phyloP scores from a whole-genome alignment of 306 rosid species.

The Vicia faba region DNA sequence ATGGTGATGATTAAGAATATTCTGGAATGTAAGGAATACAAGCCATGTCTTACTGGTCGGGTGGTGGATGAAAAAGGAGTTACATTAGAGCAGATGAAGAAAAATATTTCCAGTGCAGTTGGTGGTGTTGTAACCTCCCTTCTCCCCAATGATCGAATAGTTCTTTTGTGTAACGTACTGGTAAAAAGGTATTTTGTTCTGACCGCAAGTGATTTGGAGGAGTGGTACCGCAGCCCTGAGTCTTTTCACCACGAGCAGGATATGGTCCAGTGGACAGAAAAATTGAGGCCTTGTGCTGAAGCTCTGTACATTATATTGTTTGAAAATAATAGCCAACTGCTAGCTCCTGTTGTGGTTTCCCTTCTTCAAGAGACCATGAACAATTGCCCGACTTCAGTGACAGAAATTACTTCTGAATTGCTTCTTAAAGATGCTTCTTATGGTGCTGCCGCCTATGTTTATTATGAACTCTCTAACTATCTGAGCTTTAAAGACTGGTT shows the following conservation, averaged over 20 bases:
- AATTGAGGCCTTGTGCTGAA: slow-evolving; percentile 96
- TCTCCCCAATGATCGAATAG: slow-evolving; percentile 76
- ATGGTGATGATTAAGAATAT: slow-evolving; percentile 88
- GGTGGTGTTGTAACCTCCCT: slow-evolving; percentile 80
- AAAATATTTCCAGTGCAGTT: slow-evolving; percentile 72
- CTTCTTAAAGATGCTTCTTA: slow-evolving; percentile 98
- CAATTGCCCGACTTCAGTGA: slow-evolving; percentile 74
- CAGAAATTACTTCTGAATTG: slow-evolving; percentile 83
- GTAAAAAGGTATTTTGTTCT: slow-evolving; percentile 96
- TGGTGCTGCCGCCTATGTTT: slow-evolving; percentile 97
- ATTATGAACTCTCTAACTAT: slow-evolving; percentile 94
- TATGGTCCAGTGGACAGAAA: slow-evolving; percentile 99
- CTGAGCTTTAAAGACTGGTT: slow-evolving; percentile 93
- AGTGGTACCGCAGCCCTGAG: slow-evolving; percentile 85
- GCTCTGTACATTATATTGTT: slow-evolving; percentile 89
- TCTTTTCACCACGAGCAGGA: slow-evolving; percentile 97
- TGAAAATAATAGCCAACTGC: slow-evolving; percentile 89
- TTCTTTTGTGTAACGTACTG: slow-evolving; percentile 69
- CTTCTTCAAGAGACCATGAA: slow-evolving; percentile 90
- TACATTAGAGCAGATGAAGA: slow-evolving; percentile 81
- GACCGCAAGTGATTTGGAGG: slow-evolving; percentile 83
- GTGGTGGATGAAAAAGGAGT: slow-evolving; percentile 84
- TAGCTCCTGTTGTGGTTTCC: slow-evolving; percentile 93
- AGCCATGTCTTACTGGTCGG: slow-evolving; percentile 82
- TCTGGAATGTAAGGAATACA: slow-evolving; percentile 96